phyloP scores from a whole-genome alignment of 208 protist genomes.

The Leishmania gerbilli region DNA sequence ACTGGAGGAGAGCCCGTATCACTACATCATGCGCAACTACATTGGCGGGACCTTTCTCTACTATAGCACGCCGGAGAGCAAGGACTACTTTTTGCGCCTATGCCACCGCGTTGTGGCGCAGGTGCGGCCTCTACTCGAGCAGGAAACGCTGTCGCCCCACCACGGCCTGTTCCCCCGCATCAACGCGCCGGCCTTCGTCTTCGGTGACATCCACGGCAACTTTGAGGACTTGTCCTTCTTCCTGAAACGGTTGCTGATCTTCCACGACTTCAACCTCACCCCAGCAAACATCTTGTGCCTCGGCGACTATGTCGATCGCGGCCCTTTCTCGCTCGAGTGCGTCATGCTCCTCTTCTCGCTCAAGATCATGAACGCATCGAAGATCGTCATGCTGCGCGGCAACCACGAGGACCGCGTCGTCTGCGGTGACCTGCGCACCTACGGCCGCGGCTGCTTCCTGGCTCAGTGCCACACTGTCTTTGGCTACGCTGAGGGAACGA shows the following conservation, averaged over 20 bases:
- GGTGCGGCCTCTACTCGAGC: slow-evolving; percentile 54
- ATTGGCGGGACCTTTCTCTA: slow-evolving; percentile 51
- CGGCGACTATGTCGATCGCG: slow-evolving; percentile 99
- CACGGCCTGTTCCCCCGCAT: slow-evolving; percentile 58
- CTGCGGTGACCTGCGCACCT: slow-evolving; percentile 67
- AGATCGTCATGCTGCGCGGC: slow-evolving; percentile 80
- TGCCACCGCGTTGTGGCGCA: slow-evolving; percentile 54
- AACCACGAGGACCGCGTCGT: slow-evolving; percentile 89
- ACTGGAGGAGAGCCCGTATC: slow-evolving; percentile 62
- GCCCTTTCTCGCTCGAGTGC: slow-evolving; percentile 88
- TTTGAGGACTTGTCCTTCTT: slow-evolving; percentile 80
- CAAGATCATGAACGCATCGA: slow-evolving; percentile 69
- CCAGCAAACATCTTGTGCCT: slow-evolving; percentile 94
- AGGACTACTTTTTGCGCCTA: slow-evolving; percentile 46
- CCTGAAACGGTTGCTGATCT: slow-evolving; percentile 49
- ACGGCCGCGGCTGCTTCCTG: slow-evolving; percentile 69
- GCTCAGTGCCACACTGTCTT: slow-evolving; percentile 68
- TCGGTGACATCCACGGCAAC: slow-evolving; percentile 89
- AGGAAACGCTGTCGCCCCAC: slow-evolving; percentile 56
- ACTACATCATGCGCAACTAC: slow-evolving; percentile 68
- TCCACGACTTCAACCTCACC: slow-evolving; percentile 69
- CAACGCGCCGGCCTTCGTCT: slow-evolving; percentile 59
- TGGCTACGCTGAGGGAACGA: slow-evolving; percentile 51
- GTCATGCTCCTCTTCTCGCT: slow-evolving; percentile 85
- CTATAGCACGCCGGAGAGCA: slow-evolving; percentile 50